Percentiles rank a stretch among this genome's conserved stretches.
These are phyloP conservation scores for Trichophyton verrucosum DNA, from an alignment of 2,329 filamentous ascomycete species.

Conservation along the genomic window DNA sequence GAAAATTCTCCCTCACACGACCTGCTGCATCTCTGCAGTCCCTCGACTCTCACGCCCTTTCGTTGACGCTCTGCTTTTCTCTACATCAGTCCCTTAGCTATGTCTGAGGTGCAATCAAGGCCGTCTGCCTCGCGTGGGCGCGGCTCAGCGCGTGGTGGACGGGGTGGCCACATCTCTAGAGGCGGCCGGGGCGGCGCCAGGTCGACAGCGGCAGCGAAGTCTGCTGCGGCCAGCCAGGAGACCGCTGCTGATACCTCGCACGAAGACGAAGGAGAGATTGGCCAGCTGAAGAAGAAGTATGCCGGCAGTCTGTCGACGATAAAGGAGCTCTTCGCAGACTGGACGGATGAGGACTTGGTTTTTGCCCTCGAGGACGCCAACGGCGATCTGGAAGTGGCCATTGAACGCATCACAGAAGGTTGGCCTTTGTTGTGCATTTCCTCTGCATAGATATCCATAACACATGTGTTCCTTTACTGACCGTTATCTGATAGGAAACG, in stretches of 20 bases:
- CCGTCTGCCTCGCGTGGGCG: slow-evolving; percentile 73
- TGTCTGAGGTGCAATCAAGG: slow-evolving; percentile 92
- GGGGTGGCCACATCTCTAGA: slow-evolving; percentile 59
- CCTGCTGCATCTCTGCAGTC: slow-evolving; percentile 3
- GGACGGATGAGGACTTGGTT: slow-evolving; percentile 89
- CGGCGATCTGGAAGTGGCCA: slow-evolving; percentile 37
- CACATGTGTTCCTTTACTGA: not conserved
- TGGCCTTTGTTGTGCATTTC: slow-evolving; percentile 8
- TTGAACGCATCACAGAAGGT: slow-evolving; percentile 42
- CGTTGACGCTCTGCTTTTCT: slow-evolving; percentile 5
- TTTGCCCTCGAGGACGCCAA: slow-evolving; percentile 73
- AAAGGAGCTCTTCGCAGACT: slow-evolving; percentile 87
- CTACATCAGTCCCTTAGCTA: slow-evolving; percentile 40
- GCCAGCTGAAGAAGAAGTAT: slow-evolving; percentile 84
- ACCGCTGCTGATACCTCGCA: slow-evolving; percentile 45
- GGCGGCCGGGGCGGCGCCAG: slow-evolving; percentile 57
- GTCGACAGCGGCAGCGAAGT: slow-evolving; percentile 47
- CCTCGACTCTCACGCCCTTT: slow-evolving; percentile 8
- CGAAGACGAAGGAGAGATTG: slow-evolving; percentile 79
- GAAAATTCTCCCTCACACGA: slow-evolving; percentile 11
- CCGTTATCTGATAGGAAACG: slow-evolving; percentile 28
- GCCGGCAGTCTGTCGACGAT: slow-evolving; percentile 65
- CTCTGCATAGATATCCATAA: too few species aligned
- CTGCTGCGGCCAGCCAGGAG: slow-evolving; percentile 48
- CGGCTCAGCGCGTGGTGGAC: slow-evolving; percentile 76